Percentiles rank a stretch among this genome's conserved stretches.
phyloP scores from a whole-genome alignment of 352 stramenopile genomes.

The Pythium sp. region DNA sequence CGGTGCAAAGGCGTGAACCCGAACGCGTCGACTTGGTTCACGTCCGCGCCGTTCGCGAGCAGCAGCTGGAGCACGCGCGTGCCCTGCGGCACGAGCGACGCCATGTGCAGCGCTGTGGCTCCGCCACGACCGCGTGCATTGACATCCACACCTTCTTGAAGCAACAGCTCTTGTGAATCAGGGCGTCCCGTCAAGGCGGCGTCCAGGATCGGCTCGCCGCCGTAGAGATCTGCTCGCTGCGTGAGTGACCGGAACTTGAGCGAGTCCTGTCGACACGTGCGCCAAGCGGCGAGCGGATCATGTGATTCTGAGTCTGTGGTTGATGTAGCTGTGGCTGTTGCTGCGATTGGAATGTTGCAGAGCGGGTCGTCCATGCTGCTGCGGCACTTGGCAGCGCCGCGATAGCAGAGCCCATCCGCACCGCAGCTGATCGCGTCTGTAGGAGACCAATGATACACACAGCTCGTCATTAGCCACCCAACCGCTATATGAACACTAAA shows the following conservation, averaged over 20 bases:
- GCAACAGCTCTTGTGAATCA: slow-evolving; percentile 22
- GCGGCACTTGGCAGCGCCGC: slow-evolving; percentile 20
- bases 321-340: neutral
- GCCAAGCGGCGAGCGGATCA: slow-evolving; percentile 14
- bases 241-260: slow-evolving; percentile 24
- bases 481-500: neutral
- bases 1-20: slow-evolving; percentile 36
- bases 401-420: slow-evolving; percentile 24
- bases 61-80: slow-evolving; percentile 22
- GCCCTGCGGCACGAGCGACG: slow-evolving; percentile 1
- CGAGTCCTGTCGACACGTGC: slow-evolving; percentile 22
- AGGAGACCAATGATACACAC: neutral
- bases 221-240: slow-evolving; percentile 21
- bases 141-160: slow-evolving; percentile 18
- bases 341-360: slow-evolving; percentile 23
- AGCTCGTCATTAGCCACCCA: neutral
- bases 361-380: slow-evolving; percentile 38
- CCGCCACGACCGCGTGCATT: slow-evolving; percentile 17
- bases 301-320: neutral
- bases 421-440: slow-evolving; percentile 29
- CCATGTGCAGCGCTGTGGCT: slow-evolving; percentile 26
- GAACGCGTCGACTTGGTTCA: slow-evolving; percentile 28
- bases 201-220: slow-evolving; percentile 19
- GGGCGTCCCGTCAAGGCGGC: slow-evolving; percentile 15
- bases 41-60: slow-evolving; percentile 21